Percentiles rank a stretch among this genome's conserved stretches.
Evolutionary conservation across 495 filamentous ascomycete species (phyloP).

Genomic region (Aspergillus baeticus): DNA sequence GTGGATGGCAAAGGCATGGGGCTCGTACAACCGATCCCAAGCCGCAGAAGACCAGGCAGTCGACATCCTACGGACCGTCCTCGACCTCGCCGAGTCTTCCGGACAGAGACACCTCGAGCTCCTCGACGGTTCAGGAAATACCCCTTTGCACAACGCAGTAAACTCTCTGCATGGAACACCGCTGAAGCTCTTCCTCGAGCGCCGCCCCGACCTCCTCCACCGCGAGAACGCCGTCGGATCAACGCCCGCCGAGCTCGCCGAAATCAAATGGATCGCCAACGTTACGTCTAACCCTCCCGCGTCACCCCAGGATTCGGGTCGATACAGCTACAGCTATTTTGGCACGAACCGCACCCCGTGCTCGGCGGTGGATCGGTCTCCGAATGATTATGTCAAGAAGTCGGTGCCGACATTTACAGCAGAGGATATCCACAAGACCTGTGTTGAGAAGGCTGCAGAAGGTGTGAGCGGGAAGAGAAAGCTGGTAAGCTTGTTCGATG

Average conservation of each 20-base stretch:
- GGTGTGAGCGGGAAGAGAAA: conserved; percentile 45
- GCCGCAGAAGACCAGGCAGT: neutral
- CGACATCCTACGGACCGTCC: conserved; percentile 14
- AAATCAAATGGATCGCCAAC: conserved; percentile 47
- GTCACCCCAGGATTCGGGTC: neutral
- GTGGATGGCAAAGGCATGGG: conserved; percentile 26
- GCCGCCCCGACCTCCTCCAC: conserved; percentile 56
- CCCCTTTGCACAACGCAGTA: conserved; percentile 59
- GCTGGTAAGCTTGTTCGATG: conserved; percentile 66
- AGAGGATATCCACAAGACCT: conserved; percentile 23
- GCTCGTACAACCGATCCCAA: neutral
- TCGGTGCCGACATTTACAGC: neutral
- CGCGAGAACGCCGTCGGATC: conserved; percentile 70
- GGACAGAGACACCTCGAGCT: conserved; percentile 53
- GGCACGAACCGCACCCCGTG: neutral
- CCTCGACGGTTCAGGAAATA: conserved; percentile 67
- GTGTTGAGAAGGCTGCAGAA: conserved; percentile 18
- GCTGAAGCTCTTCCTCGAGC: conserved; percentile 49
- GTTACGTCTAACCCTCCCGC: conserved; percentile 19
- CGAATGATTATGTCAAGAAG: conserved; percentile 16
- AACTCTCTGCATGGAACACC: conserved; percentile 32
- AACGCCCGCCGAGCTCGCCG: conserved; percentile 65
- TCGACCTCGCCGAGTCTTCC: conserved; percentile 48
- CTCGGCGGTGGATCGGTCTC: conserved; percentile 5
- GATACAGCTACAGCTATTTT: neutral